Conservation (phyloP, 108 stramenopile species). For the Skeletonema grethae region DNA sequence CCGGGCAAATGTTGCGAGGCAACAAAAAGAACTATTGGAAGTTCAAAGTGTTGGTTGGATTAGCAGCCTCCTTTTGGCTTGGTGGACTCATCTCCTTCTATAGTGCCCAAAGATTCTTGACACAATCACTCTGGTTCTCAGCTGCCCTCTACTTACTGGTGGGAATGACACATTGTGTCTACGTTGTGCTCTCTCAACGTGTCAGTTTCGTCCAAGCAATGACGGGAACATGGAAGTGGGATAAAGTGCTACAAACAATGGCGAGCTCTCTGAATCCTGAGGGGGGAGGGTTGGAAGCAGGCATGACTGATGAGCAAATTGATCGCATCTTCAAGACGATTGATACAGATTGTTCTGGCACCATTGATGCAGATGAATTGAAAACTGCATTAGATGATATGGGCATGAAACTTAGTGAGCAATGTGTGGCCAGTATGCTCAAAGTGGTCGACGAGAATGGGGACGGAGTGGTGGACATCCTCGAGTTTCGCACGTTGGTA, state of each 20-base stretch:
- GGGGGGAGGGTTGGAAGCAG: slow-evolving; percentile 8
- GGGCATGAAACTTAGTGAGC: slow-evolving; percentile 22
- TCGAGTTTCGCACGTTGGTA: slow-evolving; percentile 30
- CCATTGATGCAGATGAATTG: slow-evolving; percentile 46
- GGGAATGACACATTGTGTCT: slow-evolving; percentile 16
- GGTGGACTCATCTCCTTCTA: slow-evolving; percentile 35
- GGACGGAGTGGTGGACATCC: slow-evolving; percentile 31
- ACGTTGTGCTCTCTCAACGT: background rate
- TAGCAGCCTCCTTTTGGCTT: slow-evolving; percentile 40
- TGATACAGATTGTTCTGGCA: slow-evolving; percentile 31
- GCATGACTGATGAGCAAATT: slow-evolving; percentile 13
- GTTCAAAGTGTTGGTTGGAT: slow-evolving; percentile 24
- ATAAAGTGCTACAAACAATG: slow-evolving; percentile 20
- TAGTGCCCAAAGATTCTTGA: slow-evolving; percentile 7
- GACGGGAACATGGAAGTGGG: slow-evolving; percentile 54
- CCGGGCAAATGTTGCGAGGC: slow-evolving; percentile 46
- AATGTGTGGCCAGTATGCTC: slow-evolving; percentile 18
- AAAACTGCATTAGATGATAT: slow-evolving; percentile 25
- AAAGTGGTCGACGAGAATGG: slow-evolving; percentile 27
- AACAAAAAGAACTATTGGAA: slow-evolving; percentile 45
- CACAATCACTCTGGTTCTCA: slow-evolving; percentile 23
- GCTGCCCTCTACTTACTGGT: slow-evolving; percentile 23
- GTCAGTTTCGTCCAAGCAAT: slow-evolving; percentile 37
- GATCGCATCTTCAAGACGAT: slow-evolving; percentile 38
- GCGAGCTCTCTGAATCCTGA: slow-evolving; percentile 9